These are phyloP conservation scores for Heliosperma pusillum DNA, from an alignment of 148 eudicot genomes.

Conservation along the genomic window DNA sequence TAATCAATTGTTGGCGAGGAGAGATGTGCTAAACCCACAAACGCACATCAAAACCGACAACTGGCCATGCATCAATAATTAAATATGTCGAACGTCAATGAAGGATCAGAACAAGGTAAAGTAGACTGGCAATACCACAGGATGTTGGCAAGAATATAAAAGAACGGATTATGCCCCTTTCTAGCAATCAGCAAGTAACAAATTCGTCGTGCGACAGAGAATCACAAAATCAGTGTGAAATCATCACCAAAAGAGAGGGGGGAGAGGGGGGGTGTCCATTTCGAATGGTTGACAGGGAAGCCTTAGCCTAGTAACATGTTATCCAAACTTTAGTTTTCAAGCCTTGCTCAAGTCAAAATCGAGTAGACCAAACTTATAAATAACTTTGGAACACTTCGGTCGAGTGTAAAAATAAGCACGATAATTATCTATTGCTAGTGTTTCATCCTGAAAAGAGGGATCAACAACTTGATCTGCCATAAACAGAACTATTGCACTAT, in stretches of 20 bases:
- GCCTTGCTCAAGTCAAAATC: neutral
- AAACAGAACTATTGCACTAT: neutral
- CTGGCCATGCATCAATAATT: neutral
- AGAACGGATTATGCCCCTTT: neutral
- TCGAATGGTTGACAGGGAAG: neutral
- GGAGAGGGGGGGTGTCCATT: too few species aligned
- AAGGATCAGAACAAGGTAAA: neutral
- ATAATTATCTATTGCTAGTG: neutral
- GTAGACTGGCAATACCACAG: neutral
- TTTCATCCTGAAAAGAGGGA: neutral
- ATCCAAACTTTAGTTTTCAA: neutral
- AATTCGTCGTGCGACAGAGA: neutral
- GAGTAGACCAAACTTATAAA: neutral
- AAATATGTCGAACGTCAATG: neutral
- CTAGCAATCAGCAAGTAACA: neutral
- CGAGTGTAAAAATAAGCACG: neutral
- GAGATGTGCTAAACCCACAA: neutral
- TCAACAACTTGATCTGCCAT: neutral
- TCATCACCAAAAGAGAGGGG: neutral
- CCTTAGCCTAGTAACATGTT: neutral
- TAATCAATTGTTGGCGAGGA: neutral
- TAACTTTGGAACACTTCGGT: neutral
- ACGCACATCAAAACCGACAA: neutral
- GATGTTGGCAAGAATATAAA: too few species aligned
- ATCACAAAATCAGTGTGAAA: neutral